Base-by-base conservation (phyloP, 2,329 filamentous ascomycete species). In the Neofusicoccum sp. region DNA sequence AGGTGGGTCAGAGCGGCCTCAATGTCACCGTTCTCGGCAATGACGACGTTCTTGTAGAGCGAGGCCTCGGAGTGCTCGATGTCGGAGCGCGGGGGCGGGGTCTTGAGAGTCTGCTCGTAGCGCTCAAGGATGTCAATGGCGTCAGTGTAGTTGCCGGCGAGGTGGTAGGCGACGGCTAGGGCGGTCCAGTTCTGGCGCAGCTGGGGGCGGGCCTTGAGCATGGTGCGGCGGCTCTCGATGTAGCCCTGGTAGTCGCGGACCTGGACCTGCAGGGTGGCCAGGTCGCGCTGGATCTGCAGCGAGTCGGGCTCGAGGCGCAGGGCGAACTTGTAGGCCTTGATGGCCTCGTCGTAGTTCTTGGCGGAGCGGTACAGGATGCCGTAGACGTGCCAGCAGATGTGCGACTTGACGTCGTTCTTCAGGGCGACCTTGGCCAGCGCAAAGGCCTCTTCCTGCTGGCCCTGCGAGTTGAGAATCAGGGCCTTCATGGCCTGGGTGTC, bases 401-500 rank as follows among this genome's bases (percentile, higher is more conserved):
- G 93, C 70, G 93, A 97, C 80, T 96, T 97, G 93, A 99, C 98
- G 75, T 98, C 93, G 70, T 93, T 91, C 67, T 89, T 92, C 69
- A 99, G 82, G 34, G 96, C 95, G 66, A 92, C 85, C 79, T 97
- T 99, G 71, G 90, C 93, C 62, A 99, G 83, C 47, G 88, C 86
- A 74, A 99, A 99, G 0, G 96, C 96, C 78, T 99, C 95, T 61
- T 96, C 91, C 31, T 89, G 88, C 78, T 96, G 93, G 68, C 92
- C 91, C 77, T 93, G 89, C 45, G 90, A 89, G 76, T 96, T 98
- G 76, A 98, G 86, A 67, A 98, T 97, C 67, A 99, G 82, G 61
- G 95, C 93, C 80, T 99, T 99, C 95, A 99, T 99, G 59, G 95
- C 96, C 79, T 96, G 89, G 26, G 95, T 99, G 76, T 99, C 96